phyloP scores from a whole-genome alignment of 371 early-diverging fungal species.

The Capillidium rhysosporum region DNA sequence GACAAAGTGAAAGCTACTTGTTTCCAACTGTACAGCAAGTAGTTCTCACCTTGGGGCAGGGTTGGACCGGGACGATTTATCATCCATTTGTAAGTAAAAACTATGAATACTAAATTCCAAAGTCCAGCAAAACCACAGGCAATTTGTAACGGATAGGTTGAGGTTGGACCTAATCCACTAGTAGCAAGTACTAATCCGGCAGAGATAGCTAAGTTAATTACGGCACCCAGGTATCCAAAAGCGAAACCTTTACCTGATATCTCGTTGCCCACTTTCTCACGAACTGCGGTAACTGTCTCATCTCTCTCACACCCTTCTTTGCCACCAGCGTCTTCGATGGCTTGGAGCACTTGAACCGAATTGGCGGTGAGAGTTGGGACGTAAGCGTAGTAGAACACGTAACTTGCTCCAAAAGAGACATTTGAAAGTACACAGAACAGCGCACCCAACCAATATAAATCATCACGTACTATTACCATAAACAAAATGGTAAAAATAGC shows the following conservation, averaged over 20 bases:
- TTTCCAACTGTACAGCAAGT: constrained; percentile 21
- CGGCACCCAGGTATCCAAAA: constrained; percentile 20
- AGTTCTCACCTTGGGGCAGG: constrained; percentile 20
- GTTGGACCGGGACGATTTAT: constrained; percentile 33
- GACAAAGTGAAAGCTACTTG: constrained; percentile 13
- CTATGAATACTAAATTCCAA: constrained; percentile 24
- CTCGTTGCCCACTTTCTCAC: constrained; percentile 18
- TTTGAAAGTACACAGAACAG: constrained; percentile 19
- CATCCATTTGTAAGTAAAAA: constrained; percentile 16
- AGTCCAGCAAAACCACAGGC: constrained; percentile 23
- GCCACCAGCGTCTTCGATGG: not conserved
- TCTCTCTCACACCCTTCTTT: not conserved
- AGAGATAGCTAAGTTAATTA: constrained; percentile 19
- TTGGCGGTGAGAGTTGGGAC: constrained; percentile 27
- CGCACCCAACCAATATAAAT: constrained; percentile 20
- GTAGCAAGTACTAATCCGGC: constrained; percentile 19
- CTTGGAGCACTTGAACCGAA: constrained; percentile 16
- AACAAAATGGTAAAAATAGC: constrained; percentile 17
- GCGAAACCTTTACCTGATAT: constrained; percentile 25
- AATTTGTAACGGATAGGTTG: constrained; percentile 13
- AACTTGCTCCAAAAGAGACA: constrained; percentile 25
- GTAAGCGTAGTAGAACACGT: constrained; percentile 33
- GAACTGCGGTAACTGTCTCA: constrained; percentile 8
- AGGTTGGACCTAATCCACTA: constrained; percentile 8
- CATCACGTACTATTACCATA: constrained; percentile 11